These are phyloP conservation scores for Sanghuangporus baumii DNA, from an alignment of 1,284 basidiomycete genomes.

Conservation along the genomic window DNA sequence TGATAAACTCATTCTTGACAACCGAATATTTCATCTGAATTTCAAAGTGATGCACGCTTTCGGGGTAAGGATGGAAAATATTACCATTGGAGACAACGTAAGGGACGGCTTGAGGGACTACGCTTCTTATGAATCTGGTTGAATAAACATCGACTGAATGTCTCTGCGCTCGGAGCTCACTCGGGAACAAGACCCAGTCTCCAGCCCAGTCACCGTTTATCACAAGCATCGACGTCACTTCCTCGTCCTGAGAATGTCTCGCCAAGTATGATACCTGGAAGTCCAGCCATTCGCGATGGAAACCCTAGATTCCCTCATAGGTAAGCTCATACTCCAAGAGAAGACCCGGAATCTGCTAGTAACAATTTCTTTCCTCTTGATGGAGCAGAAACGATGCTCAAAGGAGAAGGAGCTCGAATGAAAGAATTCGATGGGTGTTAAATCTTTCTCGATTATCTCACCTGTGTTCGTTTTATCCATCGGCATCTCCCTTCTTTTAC, in stretches of 20 bases:
- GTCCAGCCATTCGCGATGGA: slow-evolving; percentile 30
- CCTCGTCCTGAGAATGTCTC: slow-evolving; percentile 32
- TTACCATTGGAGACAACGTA: slow-evolving; percentile 29
- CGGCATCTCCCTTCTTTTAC: too few relatives aligned
- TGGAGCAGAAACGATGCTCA: slow-evolving; percentile 22
- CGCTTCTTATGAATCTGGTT: background rate
- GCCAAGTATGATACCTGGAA: slow-evolving; percentile 34
- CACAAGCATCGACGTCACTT: slow-evolving; percentile 33
- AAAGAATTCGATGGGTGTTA: background rate
- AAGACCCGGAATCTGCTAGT: background rate
- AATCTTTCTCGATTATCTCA: too few relatives aligned
- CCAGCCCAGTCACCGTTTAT: slow-evolving; percentile 31
- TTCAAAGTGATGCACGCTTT: slow-evolving; percentile 26
- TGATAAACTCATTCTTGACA: background rate
- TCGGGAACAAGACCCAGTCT: slow-evolving; percentile 25
- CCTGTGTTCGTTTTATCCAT: too few relatives aligned
- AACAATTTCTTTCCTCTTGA: slow-evolving; percentile 29
- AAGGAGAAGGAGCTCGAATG: background rate
- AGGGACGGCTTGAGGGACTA: slow-evolving; percentile 27
- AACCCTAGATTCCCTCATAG: slow-evolving; percentile 34
- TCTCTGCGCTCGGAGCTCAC: slow-evolving; percentile 23
- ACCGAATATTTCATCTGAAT: background rate
- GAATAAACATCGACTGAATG: background rate
- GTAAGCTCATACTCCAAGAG: slow-evolving; percentile 21
- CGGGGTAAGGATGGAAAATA: slow-evolving; percentile 28